Percentiles rank a stretch among this genome's conserved stretches.
Evolutionary conservation across 2,329 filamentous ascomycete species (phyloP).

Genomic region (Verticillium klebahnii): DNA sequence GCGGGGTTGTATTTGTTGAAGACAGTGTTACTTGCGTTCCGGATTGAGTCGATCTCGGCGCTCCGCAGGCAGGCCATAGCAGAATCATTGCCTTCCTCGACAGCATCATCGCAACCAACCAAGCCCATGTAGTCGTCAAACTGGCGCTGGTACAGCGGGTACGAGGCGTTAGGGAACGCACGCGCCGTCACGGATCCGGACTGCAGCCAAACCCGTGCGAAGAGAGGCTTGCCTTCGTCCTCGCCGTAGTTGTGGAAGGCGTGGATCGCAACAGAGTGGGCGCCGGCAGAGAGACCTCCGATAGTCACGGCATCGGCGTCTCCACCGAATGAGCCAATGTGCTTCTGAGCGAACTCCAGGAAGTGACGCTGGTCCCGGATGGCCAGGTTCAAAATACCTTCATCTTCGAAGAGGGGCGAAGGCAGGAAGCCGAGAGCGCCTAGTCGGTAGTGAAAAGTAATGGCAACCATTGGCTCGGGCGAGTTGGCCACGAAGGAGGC

Average conservation of each 20-base stretch:
- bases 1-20: conserved; percentile 31
- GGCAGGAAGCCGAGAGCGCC: conserved; percentile 35
- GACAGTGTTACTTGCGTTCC: conserved; percentile 29
- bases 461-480: conserved; percentile 18
- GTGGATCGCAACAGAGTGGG: conserved; percentile 31
- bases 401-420: conserved; percentile 30
- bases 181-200: conserved; percentile 31
- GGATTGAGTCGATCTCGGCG: conserved; percentile 29
- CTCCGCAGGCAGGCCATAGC: conserved; percentile 32
- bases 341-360: conserved; percentile 46
- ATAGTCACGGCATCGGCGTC: conserved; percentile 47
- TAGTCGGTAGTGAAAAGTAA: conserved; percentile 22
- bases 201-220: conserved; percentile 27
- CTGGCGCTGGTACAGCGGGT: conserved; percentile 28
- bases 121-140: conserved; percentile 22
- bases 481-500: conserved; percentile 19
- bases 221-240: conserved; percentile 22
- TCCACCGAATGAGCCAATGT: conserved; percentile 50
- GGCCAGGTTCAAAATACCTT: conserved; percentile 44
- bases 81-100: conserved; percentile 24
- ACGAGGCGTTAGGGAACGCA: conserved; percentile 27
- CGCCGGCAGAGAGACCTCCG: conserved; percentile 50
- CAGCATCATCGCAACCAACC: conserved; percentile 21
- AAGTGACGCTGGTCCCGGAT: conserved; percentile 48
- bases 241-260: conserved; percentile 33